Conservation (phyloP, 1,284 basidiomycete genomes). For the Boletus coffeatus region DNA sequence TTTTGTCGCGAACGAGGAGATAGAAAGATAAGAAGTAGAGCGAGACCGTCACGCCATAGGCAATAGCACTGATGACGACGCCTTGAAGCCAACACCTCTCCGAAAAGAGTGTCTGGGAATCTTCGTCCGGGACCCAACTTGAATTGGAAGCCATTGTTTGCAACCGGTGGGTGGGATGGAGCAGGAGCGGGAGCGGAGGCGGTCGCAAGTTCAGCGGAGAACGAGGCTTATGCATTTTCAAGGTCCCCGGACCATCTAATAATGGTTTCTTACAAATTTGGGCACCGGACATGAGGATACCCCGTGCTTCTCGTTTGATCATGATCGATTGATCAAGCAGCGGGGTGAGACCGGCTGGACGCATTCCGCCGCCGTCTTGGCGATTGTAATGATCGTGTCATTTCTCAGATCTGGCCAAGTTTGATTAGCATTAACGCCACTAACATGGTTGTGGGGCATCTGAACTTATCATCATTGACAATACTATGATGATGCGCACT, state of each 20-base stretch:
- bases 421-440: background rate
- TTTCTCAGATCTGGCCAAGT: background rate
- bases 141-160: conserved; percentile 13
- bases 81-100: conserved; percentile 19
- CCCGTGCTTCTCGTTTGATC: background rate
- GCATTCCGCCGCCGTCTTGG: background rate
- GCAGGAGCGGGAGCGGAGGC: background rate
- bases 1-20: conserved; percentile 7
- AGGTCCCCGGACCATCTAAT: background rate
- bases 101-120: conserved; percentile 13
- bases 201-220: background rate
- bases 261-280: background rate
- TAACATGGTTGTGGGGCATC: background rate
- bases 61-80: conserved; percentile 11
- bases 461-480: background rate
- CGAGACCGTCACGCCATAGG: conserved; percentile 11
- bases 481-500: background rate
- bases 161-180: background rate
- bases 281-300: background rate
- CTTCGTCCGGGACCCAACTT: conserved; percentile 17
- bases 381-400: background rate
- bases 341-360: background rate
- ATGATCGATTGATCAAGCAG: background rate
- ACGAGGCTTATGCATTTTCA: background rate
- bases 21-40: conserved; percentile 14